Evolutionary conservation across 441 rosid species (phyloP).

Genomic region (Manihot esculenta): DNA sequence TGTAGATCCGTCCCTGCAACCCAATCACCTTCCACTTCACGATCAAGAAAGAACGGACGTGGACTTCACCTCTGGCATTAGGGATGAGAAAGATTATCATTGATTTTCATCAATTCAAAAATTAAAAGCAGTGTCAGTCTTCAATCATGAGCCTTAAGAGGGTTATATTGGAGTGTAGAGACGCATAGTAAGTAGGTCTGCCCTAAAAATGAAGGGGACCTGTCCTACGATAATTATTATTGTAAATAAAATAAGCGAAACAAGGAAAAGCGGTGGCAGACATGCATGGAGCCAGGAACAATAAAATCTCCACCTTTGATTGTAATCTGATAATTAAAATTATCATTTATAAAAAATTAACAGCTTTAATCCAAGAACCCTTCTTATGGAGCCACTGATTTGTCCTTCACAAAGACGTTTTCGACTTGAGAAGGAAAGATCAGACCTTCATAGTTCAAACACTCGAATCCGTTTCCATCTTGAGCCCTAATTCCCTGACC

Average conservation of each 20-base stretch:
- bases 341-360: background rate
- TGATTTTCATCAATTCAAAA: background rate
- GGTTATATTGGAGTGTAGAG: conserved; percentile 6
- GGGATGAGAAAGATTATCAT: too few relatives aligned
- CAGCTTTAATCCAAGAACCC: background rate
- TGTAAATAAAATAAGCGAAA: background rate
- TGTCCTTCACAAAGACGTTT: too few relatives aligned
- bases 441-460: too few relatives aligned
- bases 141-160: conserved; percentile 47
- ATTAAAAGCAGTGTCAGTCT: conserved; percentile 28
- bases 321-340: background rate
- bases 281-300: conserved; percentile 37
- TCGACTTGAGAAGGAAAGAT: too few relatives aligned
- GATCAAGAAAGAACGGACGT: too few relatives aligned
- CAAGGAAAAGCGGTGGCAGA: conserved; percentile 17
- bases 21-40: too few relatives aligned
- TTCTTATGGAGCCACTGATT: background rate
- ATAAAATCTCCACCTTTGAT: conserved; percentile 10
- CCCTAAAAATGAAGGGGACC: conserved; percentile 16
- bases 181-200: conserved; percentile 15
- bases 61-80: too few relatives aligned
- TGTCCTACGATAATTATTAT: conserved; percentile 16
- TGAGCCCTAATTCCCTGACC: conserved; percentile 6
- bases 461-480: background rate
- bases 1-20: too few relatives aligned